These are phyloP conservation scores for Pyrenula massariospora DNA, from an alignment of 495 filamentous ascomycete genomes.

Conservation along the genomic window DNA sequence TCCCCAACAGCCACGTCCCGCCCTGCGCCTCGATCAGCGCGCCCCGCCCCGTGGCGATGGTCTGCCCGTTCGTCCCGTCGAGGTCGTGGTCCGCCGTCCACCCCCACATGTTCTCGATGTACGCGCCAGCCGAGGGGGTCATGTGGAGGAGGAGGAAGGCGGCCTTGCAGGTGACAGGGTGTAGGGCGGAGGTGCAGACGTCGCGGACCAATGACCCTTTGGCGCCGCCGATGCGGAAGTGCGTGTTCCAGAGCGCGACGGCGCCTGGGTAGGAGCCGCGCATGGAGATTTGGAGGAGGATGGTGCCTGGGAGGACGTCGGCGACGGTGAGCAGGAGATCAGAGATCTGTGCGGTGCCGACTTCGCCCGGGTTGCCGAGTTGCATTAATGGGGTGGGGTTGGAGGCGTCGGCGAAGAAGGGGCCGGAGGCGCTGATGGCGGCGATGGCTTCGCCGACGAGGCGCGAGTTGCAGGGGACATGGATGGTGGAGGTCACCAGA, in stretches of 20 bases:
- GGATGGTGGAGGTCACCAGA: slow-evolving; percentile 42
- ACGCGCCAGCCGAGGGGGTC: slow-evolving; percentile 42
- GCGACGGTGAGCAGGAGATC: slow-evolving; percentile 44
- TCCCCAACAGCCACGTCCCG: slow-evolving; percentile 34
- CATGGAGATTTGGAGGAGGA: slow-evolving; percentile 39
- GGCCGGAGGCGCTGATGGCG: slow-evolving; percentile 36
- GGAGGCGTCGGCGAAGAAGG: slow-evolving; percentile 35
- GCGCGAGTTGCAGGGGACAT: slow-evolving; percentile 38
- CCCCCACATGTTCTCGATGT: slow-evolving; percentile 61
- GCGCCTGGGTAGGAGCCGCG: slow-evolving; percentile 38
- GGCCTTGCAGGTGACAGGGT: slow-evolving; percentile 32
- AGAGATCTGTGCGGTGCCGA: slow-evolving; percentile 44
- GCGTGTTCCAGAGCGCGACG: slow-evolving; percentile 44
- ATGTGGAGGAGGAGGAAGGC: slow-evolving; percentile 40
- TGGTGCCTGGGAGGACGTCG: slow-evolving; percentile 37
- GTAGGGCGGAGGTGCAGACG: slow-evolving; percentile 17
- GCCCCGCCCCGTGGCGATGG: slow-evolving; percentile 38
- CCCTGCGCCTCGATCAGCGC: slow-evolving; percentile 29
- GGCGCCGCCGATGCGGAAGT: slow-evolving; percentile 41
- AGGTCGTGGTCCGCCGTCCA: slow-evolving; percentile 70
- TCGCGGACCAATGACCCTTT: slow-evolving; percentile 28
- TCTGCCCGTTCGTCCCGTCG: slow-evolving; percentile 31
- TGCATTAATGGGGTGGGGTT: slow-evolving; percentile 45
- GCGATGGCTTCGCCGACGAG: slow-evolving; percentile 44
- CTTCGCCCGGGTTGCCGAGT: slow-evolving; percentile 43